Conservation (phyloP, 805 yeast species). For the Pichia sporocuriosa region DNA sequence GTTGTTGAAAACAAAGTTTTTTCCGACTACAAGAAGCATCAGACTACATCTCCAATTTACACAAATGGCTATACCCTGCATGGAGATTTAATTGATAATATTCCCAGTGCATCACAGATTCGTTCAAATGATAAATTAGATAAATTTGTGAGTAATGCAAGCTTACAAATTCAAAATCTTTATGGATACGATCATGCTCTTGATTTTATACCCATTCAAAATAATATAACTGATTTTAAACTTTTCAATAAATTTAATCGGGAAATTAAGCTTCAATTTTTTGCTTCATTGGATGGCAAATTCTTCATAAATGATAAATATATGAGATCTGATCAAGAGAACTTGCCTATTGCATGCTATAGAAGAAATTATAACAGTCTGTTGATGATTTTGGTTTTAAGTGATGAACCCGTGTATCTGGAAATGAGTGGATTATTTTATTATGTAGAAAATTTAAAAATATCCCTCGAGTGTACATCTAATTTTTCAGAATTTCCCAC, state of each 20-base stretch:
- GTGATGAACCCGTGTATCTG: constrained; percentile 8
- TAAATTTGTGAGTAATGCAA: background rate
- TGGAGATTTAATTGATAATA: too few relatives aligned
- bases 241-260: background rate
- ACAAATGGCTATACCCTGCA: too few relatives aligned
- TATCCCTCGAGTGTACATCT: constrained; percentile 11
- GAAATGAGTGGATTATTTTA: background rate
- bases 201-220: background rate
- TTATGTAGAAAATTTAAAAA: constrained; percentile 7
- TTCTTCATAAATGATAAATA: constrained; percentile 16
- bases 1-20: too few relatives aligned
- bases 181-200: background rate
- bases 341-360: constrained; percentile 19
- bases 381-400: constrained; percentile 9
- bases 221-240: background rate
- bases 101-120: too few relatives aligned
- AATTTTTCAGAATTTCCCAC: constrained; percentile 14
- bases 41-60: too few relatives aligned
- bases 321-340: constrained; percentile 4
- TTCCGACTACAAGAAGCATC: too few relatives aligned
- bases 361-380: constrained; percentile 18
- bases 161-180: background rate
- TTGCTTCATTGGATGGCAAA: constrained; percentile 15
- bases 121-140: background rate
- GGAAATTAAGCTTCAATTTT: background rate